Conservation (phyloP, 805 yeast genomes). For the Saccharomycopsis fodiens region DNA sequence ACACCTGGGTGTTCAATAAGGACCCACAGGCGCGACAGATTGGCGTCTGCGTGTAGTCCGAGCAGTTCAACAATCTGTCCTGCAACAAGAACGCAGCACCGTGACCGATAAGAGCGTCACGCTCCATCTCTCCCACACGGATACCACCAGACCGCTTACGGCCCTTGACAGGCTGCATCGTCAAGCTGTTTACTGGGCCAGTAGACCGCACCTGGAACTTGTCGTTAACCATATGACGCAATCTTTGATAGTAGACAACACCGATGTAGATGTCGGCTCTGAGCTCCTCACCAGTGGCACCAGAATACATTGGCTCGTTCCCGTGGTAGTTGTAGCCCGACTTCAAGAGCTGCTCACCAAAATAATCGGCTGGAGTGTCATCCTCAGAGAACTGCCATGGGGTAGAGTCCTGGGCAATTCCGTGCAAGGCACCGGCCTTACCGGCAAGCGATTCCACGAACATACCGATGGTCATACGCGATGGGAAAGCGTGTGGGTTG, state of each 20-base stretch:
- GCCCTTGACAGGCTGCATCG: conserved; percentile 99
- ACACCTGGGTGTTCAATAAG: conserved; percentile 75
- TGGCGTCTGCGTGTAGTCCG: conserved; percentile 89
- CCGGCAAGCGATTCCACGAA: conserved; percentile 98
- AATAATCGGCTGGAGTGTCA: conserved; percentile 95
- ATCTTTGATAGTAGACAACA: conserved; percentile 94
- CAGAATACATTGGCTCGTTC: conserved; percentile 98
- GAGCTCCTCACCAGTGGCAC: conserved; percentile 96
- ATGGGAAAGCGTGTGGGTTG: conserved; percentile 99
- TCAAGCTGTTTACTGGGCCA: conserved; percentile 93
- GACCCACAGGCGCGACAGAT: conserved; percentile 93
- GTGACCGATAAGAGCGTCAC: conserved; percentile 98
- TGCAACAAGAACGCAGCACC: conserved; percentile 94
- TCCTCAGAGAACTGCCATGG: conserved; percentile 91
- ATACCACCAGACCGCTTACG: conserved; percentile 99
- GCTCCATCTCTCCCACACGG: conserved; percentile 99
- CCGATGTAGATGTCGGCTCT: conserved; percentile 95
- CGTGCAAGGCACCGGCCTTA: conserved; percentile 96
- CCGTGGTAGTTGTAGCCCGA: conserved; percentile 98
- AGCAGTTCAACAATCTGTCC: conserved; percentile 89
- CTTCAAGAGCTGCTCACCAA: conserved; percentile 81
- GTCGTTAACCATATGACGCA: conserved; percentile 99
- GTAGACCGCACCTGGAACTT: conserved; percentile 99
- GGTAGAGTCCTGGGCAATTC: conserved; percentile 94
- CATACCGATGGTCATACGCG: conserved; percentile 99